Evolutionary conservation across 441 rosid genomes (phyloP), one percentile per base, ranked within the genome.

Genomic region (Adansonia madagascariensis): DNA sequence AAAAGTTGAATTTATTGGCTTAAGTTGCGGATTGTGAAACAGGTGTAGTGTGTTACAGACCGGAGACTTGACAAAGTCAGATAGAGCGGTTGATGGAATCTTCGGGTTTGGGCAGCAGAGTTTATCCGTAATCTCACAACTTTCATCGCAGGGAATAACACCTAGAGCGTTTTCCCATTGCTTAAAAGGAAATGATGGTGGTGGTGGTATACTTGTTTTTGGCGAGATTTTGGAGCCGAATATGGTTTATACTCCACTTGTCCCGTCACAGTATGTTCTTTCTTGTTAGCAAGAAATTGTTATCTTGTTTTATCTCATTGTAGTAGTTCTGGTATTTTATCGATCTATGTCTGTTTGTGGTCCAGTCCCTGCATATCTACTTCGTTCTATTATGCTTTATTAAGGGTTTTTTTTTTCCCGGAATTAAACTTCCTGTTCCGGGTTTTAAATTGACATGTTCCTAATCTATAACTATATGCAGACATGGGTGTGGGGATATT

Each of bases 161-260:
- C 98, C 78, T 7, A 62, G 67, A 5, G 15, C 44, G 9, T 62
- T 62, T 62, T 62, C 67, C 67, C 67, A 62, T 14, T 95, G 98
- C 77, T 86, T 95, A 86, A 95, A 82, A 31, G 99, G 99, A 61
- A 90, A 84, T 55, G 88, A 82, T 63, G 76, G 72, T 17, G 97
- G 99, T 0, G 98, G 99, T 70, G 99, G 99, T 56, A 82, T 90
- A 76, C 82, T 95, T 82, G 97, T 95, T 82, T 88, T 95, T 55
- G 98, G 98, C 73, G 97, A 94, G 84, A 86, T 92, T 72, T 84
- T 89, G 77, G 97, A 86, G 77, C 98, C 99, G 41, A 86, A 85
- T 85, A 86, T 94, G 22, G 92, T 91, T 82, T 95, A 90, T 80
- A 89, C 94, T 70, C 95, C 99, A 0, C 97, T 95, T 9, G 89